Evolutionary conservation across 2,329 filamentous ascomycete genomes (phyloP), one percentile per base, ranked within the genome.

Genomic region (Fusarium citri): DNA sequence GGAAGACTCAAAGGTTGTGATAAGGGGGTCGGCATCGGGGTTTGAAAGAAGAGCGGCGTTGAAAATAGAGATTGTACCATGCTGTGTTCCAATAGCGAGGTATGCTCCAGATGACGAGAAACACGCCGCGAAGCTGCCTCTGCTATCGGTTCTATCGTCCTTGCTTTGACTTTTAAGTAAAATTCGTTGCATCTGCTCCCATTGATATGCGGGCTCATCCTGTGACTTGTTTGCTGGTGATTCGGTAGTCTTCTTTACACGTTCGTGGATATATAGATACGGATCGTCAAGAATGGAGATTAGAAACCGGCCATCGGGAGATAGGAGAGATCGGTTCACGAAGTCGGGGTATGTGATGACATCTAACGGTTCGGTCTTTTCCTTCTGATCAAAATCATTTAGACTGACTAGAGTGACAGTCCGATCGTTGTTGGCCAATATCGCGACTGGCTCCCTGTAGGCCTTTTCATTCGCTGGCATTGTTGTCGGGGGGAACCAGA

Each of bases 311-410:
- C 94, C 95, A 77, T 98, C 92, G 0, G 95, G 96, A 9, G 95
- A 98, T 55, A 99, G 91, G n/a, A 94, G 89, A 34, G 94, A 93
- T 76, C 97, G 94, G 75, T 99, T 99, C 83, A 98, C 95, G 69
- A 90, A 92, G 76, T 95, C 92, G 8, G 92, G 91, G 69, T 97
- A 91, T 6, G 88, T 85, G 55, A 98, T 83, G 45, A 90, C 86
- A 57, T 92, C 89, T 23, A 97, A 81, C 37, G 91, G 84, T 64
- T 92, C 85, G 16, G 80, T 78, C 49, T 79, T 79, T 18, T 82
- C 79, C 46, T 78, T 77, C 34, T 74, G 74, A 6, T 81, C 80
- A 54, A 89, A 87, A 55, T 91, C 88, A 28, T 87, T 84, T 22
- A 98, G 83, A 50, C 91, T 92, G 76, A 97, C 93, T n/a, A 98